A percentile compares a stretch with the other conserved stretches of the same genome.
phyloP scores from a whole-genome alignment of 108 stramenopile species.

The Nitzschia putrida region DNA sequence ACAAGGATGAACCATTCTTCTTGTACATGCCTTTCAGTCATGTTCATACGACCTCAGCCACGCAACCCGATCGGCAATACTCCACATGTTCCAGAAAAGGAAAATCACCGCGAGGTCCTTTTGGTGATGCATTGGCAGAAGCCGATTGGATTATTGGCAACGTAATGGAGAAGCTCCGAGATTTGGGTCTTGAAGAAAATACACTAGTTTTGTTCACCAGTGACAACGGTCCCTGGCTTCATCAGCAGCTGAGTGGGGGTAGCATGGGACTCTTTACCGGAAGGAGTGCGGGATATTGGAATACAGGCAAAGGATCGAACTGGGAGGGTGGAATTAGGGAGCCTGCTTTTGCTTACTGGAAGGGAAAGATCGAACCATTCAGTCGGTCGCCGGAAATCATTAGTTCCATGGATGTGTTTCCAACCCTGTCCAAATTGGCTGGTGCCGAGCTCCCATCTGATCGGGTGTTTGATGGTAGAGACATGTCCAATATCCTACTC shows the following conservation, averaged over 20 bases:
- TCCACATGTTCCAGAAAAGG: conserved; percentile 28
- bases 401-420: conserved; percentile 51
- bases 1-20: conserved; percentile 47
- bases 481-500: conserved; percentile 41
- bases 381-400: conserved; percentile 36
- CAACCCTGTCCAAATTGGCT: conserved; percentile 44
- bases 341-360: conserved; percentile 53
- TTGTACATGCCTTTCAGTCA: conserved; percentile 60
- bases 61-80: conserved; percentile 33
- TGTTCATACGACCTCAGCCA: conserved; percentile 43
- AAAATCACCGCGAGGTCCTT: conserved; percentile 37
- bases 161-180: conserved; percentile 28
- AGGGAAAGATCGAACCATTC: conserved; percentile 39
- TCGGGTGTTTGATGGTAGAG: conserved; percentile 41
- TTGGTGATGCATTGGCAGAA: conserved; percentile 55
- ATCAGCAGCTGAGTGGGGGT: conserved; percentile 23
- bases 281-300: conserved; percentile 36
- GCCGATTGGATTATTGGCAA: conserved; percentile 50
- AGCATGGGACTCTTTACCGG: conserved; percentile 45
- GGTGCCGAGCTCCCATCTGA: conserved; percentile 42
- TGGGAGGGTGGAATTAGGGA: conserved; percentile 54
- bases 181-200: conserved; percentile 31
- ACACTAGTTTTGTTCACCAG: conserved; percentile 49
- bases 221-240: conserved; percentile 54
- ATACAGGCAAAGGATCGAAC: conserved; percentile 50